These are phyloP conservation scores for Pythium vanterpoolii DNA, from an alignment of 352 stramenopile genomes.

Conservation along the genomic window DNA sequence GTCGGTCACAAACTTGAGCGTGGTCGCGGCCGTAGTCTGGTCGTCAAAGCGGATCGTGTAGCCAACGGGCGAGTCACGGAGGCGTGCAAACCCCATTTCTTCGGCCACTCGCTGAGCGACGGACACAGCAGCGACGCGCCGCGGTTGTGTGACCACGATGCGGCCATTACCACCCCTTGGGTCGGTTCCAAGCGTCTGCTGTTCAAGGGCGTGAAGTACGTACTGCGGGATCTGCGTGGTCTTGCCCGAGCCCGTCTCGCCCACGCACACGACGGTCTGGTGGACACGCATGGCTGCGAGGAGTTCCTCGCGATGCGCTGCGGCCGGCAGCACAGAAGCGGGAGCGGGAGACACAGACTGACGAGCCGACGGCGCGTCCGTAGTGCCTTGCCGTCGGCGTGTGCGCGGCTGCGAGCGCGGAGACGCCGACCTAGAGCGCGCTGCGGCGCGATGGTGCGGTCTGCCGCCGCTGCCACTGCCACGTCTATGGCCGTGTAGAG, in stretches of 20 bases:
- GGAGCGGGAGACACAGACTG: not conserved
- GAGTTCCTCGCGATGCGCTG: conserved; percentile 59
- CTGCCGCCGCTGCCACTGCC: too few species aligned
- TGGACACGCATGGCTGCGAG: conserved; percentile 39
- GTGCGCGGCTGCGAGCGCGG: not conserved
- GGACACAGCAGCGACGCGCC: conserved; percentile 96
- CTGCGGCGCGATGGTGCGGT: too few species aligned
- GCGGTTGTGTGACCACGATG: conserved; percentile 89
- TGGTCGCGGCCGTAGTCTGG: conserved; percentile 46
- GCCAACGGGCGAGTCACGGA: conserved; percentile 60
- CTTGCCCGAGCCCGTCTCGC: conserved; percentile 95
- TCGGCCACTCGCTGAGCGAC: conserved; percentile 96
- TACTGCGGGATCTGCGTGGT: conserved; percentile 99
- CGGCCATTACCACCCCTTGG: conserved; percentile 37
- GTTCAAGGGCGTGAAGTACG: conserved; percentile 53
- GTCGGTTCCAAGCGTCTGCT: too few species aligned
- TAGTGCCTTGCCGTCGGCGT: not conserved
- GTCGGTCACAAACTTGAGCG: conserved; percentile 86
- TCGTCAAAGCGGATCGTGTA: conserved; percentile 99
- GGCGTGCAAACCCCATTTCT: conserved; percentile 87
- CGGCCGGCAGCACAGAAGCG: conserved; percentile 33
- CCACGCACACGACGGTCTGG: conserved; percentile 72
- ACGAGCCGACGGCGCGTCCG: not conserved
- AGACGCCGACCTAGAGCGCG: not conserved
- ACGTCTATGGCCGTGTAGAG: not conserved